Conservation (phyloP, 2,329 filamentous ascomycete species). For the Lachnellula suecica region DNA sequence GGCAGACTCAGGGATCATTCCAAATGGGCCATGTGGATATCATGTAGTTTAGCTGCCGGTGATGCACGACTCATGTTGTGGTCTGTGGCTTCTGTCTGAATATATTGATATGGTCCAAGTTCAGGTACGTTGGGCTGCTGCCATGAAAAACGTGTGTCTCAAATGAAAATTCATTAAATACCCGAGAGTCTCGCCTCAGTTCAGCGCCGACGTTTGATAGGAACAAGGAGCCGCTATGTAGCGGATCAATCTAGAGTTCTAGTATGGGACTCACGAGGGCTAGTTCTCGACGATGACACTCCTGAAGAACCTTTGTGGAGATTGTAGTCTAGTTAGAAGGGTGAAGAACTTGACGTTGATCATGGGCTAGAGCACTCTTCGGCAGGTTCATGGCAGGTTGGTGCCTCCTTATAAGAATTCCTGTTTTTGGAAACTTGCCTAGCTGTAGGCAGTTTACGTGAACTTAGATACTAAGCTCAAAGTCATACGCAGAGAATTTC, state of each 20-base stretch:
- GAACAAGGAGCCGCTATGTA: neutral
- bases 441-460: no score
- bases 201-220: neutral
- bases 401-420: no score
- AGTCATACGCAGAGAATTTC: no score
- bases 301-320: neutral
- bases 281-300: neutral
- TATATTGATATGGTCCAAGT: neutral
- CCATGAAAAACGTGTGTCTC: neutral
- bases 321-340: neutral
- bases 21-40: neutral
- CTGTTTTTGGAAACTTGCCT: no score
- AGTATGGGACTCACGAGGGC: neutral
- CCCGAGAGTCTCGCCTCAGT: neutral
- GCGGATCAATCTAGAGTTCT: neutral
- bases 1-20: neutral
- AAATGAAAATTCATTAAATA: neutral
- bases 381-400: neutral
- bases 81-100: neutral
- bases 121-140: neutral
- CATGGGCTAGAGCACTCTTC: neutral
- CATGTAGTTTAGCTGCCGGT: neutral
- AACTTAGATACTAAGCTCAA: no score
- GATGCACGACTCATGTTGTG: neutral
- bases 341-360: neutral